Percentiles rank a stretch among this genome's conserved stretches.
These are phyloP conservation scores for Pyrus bretschneideri DNA, from an alignment of 306 rosid species.

Conservation along the genomic window DNA sequence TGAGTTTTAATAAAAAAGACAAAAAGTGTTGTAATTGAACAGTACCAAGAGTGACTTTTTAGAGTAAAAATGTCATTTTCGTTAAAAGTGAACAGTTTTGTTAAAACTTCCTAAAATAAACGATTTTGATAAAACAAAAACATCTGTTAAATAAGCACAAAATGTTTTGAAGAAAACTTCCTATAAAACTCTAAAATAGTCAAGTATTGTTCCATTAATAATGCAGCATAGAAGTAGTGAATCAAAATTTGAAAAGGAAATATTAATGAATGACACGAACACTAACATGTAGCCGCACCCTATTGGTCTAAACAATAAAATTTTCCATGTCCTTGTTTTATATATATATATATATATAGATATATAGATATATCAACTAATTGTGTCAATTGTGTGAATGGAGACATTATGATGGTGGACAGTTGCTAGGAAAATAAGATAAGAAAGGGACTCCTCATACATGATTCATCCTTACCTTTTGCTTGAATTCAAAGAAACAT, in stretches of 20 bases:
- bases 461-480: not conserved
- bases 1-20: too few species aligned
- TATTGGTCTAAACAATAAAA: not conserved
- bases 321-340: not conserved
- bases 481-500: slow-evolving; percentile 35
- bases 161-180: too few species aligned
- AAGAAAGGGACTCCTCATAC: slow-evolving; percentile 13
- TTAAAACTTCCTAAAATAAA: too few species aligned
- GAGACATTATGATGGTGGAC: slow-evolving; percentile 26
- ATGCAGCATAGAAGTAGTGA: not conserved
- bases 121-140: too few species aligned
- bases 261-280: not conserved
- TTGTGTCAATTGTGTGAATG: not conserved
- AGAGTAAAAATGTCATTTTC: too few species aligned
- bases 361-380: not conserved
- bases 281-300: not conserved
- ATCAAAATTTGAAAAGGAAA: not conserved
- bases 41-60: too few species aligned
- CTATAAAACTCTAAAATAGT: too few species aligned
- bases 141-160: too few species aligned
- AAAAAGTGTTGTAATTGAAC: too few species aligned
- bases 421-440: slow-evolving; percentile 8
- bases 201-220: too few species aligned
- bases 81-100: too few species aligned
- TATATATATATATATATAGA: not conserved